Evolutionary conservation across 768 basidiomycete species (phyloP), one percentile per base, ranked within the genome.

Genomic region (Panaeolus cyanescens): DNA sequence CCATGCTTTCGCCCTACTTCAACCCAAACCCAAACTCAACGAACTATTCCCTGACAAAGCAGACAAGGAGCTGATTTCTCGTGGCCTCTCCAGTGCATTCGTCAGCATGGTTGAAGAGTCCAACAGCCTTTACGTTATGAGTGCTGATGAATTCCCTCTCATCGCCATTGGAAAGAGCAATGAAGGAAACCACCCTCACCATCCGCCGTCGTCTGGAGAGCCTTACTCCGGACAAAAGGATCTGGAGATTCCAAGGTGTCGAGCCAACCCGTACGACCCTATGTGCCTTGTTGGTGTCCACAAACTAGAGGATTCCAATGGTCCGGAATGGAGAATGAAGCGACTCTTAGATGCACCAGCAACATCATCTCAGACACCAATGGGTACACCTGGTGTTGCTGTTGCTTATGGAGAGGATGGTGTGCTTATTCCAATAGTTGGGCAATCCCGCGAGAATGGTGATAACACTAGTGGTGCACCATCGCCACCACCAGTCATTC

Each of bases 61-160:
- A 12, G 30, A 50, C 4, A 15, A 20, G 6, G 25, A 37, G 4
- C 13, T 3, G 12, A 37, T 37, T 50, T 28, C 85, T 56, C 73
- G 80, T 5, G 83, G 88, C 3, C 30, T 82, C 85, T 0, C 45
- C 13, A 50, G 45, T 13, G 94, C 94, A 1, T 97, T 91, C 70
- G 87, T 98, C 19, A 95, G 95, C 2, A 75, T 91, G 17, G 83
- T 95, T 15, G 83, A 85, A 50, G 86, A 88, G 68, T 85, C 83
- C 0, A 86, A 83, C 2, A 91, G 90, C 39, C 79, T 97, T 1
- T 96, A 88, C 67, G 95, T 92, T 19, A 90, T 98, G 86, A 91
- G 91, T 64, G 89, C 92, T 0, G 80, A 83, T 10, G 83, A 83
- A 7, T 98, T 85, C 70, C 96, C 96, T 0, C 80, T 98, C 9